Percentiles rank a stretch among this genome's conserved stretches.
Evolutionary conservation across 73 alveolate genomes (phyloP).

Genomic region (Tetrahymena elliotti): DNA sequence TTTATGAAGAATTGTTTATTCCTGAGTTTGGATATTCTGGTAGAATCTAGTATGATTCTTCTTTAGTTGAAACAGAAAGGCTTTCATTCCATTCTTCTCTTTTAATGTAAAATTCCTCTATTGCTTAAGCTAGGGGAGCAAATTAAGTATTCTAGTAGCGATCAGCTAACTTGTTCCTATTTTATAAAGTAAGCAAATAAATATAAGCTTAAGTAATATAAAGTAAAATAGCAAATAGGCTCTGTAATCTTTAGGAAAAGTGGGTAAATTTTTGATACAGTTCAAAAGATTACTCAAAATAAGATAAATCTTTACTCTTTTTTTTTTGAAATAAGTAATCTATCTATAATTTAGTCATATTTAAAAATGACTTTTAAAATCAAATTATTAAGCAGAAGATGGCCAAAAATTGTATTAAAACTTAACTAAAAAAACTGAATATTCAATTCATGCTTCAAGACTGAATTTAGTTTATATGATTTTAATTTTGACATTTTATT

Average conservation of each 20-base stretch:
- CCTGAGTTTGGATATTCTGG: background rate
- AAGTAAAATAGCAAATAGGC: background rate
- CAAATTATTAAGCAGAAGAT: no score
- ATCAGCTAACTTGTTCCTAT: background rate
- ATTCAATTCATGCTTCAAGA: no score
- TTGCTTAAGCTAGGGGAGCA: background rate
- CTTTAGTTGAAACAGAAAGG: background rate
- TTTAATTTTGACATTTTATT: no score
- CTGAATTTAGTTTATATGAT: no score
- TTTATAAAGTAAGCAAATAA: background rate
- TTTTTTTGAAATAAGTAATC: background rate
- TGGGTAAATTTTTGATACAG: background rate
- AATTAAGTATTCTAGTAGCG: background rate
- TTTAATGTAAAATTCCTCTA: background rate
- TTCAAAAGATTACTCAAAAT: background rate
- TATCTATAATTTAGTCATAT: no score
- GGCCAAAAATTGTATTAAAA: no score
- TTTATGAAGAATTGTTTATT: background rate
- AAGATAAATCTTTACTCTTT: no score
- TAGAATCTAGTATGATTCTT: background rate
- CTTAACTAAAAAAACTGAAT: no score
- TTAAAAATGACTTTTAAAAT: no score
- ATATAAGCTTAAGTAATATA: background rate
- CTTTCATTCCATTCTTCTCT: background rate
- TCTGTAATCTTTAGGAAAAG: background rate